Percentiles rank a stretch among this genome's conserved stretches.
These are phyloP conservation scores for Trichoderma asperellum DNA, from an alignment of 2,329 filamentous ascomycete genomes.

Conservation along the genomic window DNA sequence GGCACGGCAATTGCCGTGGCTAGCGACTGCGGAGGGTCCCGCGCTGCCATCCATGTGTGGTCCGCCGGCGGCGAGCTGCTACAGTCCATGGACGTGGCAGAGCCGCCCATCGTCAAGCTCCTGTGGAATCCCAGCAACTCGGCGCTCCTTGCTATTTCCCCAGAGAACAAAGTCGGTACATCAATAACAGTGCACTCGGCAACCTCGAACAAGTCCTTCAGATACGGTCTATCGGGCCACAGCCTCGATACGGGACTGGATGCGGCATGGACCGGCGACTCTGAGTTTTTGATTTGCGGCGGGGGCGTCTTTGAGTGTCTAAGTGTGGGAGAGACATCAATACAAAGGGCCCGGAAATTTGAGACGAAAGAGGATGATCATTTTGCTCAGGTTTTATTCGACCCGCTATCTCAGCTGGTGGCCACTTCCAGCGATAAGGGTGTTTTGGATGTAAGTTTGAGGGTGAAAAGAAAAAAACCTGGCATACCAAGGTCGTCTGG, in stretches of 20 bases:
- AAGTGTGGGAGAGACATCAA: conserved; percentile 50
- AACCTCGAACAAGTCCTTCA: conserved; percentile 48
- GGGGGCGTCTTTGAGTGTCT: conserved; percentile 58
- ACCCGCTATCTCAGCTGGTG: conserved; percentile 55
- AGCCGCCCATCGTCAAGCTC: conserved; percentile 65
- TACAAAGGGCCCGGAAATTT: conserved; percentile 54
- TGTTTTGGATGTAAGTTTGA: conserved; percentile 59
- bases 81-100: conserved; percentile 59
- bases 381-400: conserved; percentile 61
- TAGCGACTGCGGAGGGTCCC: conserved; percentile 54
- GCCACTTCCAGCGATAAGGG: conserved; percentile 65
- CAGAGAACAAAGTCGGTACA: conserved; percentile 55
- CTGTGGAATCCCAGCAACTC: conserved; percentile 62
- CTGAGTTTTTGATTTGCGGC: conserved; percentile 62
- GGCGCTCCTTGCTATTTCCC: conserved; percentile 61
- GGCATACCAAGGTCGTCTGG: neutral
- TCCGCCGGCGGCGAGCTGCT: conserved; percentile 55
- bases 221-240: conserved; percentile 54
- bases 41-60: conserved; percentile 61
- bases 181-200: conserved; percentile 60
- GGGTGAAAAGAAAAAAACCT: neutral
- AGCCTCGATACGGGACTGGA: conserved; percentile 59
- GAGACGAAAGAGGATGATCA: conserved; percentile 58
- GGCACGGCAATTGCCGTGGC: conserved; percentile 62
- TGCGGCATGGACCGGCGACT: conserved; percentile 62